Evolutionary conservation across 73 alveolate species (phyloP).

Genomic region (Uronychia binucleata): DNA sequence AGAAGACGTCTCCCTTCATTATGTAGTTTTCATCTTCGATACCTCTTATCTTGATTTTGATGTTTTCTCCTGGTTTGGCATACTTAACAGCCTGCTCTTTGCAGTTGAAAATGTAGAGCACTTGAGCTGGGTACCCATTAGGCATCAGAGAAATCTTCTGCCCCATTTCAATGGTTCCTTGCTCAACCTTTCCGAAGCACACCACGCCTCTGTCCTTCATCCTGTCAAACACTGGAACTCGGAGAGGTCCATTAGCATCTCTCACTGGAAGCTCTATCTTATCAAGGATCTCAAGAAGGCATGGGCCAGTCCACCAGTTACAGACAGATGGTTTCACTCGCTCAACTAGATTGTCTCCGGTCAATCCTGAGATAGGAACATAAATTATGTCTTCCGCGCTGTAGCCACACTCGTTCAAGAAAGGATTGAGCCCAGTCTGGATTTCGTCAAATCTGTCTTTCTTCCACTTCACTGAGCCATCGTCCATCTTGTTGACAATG

Average conservation of each 20-base stretch:
- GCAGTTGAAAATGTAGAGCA: constrained; percentile 71
- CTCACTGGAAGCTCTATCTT: constrained; percentile 88
- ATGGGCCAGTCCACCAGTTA: constrained; percentile 97
- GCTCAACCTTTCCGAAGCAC: constrained; percentile 93
- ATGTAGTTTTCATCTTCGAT: constrained; percentile 86
- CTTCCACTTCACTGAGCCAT: constrained; percentile 96
- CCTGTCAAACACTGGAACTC: constrained; percentile 93
- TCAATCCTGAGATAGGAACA: constrained; percentile 97
- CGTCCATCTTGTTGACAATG: constrained; percentile 99
- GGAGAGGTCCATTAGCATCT: constrained; percentile 93
- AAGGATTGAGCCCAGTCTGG: constrained; percentile 70
- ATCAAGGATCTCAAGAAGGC: constrained; percentile 93
- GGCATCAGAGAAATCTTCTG: constrained; percentile 80
- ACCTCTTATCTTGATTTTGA: constrained; percentile 81
- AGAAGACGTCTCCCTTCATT: constrained; percentile 91
- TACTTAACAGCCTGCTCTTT: constrained; percentile 82
- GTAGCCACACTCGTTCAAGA: constrained; percentile 80
- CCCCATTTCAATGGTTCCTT: constrained; percentile 90
- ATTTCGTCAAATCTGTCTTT: constrained; percentile 93
- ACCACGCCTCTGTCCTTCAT: constrained; percentile 91
- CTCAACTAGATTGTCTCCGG: constrained; percentile 92
- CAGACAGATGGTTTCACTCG: constrained; percentile 72
- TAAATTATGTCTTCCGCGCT: constrained; percentile 82
- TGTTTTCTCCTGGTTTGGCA: constrained; percentile 96
- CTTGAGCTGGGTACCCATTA: constrained; percentile 64